Base-by-base conservation (phyloP, 2,329 filamentous ascomycete genomes). In the Pseudogymnoascus sp. region DNA sequence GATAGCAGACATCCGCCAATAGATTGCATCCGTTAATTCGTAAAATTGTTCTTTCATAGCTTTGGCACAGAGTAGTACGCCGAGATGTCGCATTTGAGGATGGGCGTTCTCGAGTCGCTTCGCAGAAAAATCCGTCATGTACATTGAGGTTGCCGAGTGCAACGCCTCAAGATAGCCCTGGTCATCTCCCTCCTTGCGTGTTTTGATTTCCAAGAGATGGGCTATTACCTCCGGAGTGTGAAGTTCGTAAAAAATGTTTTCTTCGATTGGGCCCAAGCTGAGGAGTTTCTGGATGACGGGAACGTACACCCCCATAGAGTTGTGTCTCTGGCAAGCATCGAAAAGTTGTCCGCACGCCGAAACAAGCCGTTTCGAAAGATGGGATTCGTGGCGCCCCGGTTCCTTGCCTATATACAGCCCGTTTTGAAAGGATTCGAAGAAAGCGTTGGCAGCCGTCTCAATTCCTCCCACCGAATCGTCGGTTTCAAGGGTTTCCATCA, bases 61-160 rank as follows among this genome's bases (percentile, higher is more conserved):
- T 35, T 63, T 63, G 6, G 35, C 36, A 60, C 68, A 71, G 5
- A 72, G 64, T 25, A 60, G 45, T 36, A 62, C 39, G 15, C 68
- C 69, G 15, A 71, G 29, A 13, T 58, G 48, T 6, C 39, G 25
- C 61, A 68, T 63, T 15, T 59, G 3, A 39, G 58, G 15, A 21
- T 60, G 58, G 35, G 65, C 63, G 15, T 9, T 25, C 27, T 58
- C 60, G 3, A 6, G 67, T 52, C 8, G 67, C 21, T 67, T 65
- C 8, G 66, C 61, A 13, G 58, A 64, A 37, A 70, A 69, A 12
- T 66, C 61, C 13, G 65, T 63, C 6, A 72, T 64, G 59, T 68
- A 73, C 33, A 73, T 62, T 6, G 60, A 21, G 10, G 60, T 15
- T 33, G 60, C 60, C 39, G 31, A 25, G 12, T 59, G 31, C 6